Evolutionary conservation across 129 eudicot genomes (phyloP), one percentile per base, ranked within the genome.

Genomic region (Kitagawia praeruptora): DNA sequence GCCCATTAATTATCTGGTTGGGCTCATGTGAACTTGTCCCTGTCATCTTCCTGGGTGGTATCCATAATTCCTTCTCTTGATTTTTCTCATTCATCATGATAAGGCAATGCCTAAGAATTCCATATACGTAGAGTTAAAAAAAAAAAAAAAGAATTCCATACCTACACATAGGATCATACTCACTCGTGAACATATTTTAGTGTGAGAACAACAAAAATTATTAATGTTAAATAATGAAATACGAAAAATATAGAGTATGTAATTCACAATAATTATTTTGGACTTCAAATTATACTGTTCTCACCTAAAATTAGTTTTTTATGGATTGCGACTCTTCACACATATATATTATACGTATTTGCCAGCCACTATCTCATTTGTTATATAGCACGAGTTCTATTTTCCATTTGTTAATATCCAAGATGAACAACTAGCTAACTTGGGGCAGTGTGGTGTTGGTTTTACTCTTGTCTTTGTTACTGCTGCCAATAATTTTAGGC

Each of bases 11-110:
- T 81, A 89, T 87, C 91, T 91, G 92, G 94, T 88, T 92, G 85
- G 94, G 87, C 87, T 92, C 92, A 89, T 92, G 91, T 92, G 94
- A 92, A 84, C 86, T 87, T 82, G 94, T 76, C 91, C 81, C 85
- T 92, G 90, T 86, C 92, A 84, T 86, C 87, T 85, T 81, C 92
- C 89, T 85, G 84, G 80, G 80, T 66, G 83, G 79, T 75, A 56
- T 21, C 27, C 31, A 46, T 81, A 80, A 81, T 67, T 67, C 73
- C 73, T 67, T 67, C 28, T 34, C 31, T 61, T 61, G 39, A 51
- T 82, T 85, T 80, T 38, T 44, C 27, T 58, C 69, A 4, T 63
- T 56, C 23, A 63, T 78, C 14, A 28, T 83, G 80, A 77, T 81
- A 76, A 79, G 80, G 82, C 80, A 77, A 61, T 27, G 74, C 80